A percentile compares a stretch with the other conserved stretches of the same genome.
Conservation (phyloP, 2,329 filamentous ascomycete species). For the Sarocladiaceae sp. region DNA sequence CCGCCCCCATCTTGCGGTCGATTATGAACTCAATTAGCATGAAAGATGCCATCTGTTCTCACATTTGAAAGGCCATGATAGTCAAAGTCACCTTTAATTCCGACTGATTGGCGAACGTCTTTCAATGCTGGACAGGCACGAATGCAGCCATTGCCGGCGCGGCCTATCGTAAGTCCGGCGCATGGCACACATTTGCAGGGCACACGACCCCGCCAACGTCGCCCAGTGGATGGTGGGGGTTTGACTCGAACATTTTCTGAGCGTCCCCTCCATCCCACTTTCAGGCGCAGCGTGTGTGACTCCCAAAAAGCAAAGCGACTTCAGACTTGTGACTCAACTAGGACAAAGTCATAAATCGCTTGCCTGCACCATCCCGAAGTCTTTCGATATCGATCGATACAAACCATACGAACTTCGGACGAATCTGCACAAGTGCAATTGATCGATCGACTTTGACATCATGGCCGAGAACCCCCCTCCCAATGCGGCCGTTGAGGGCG, state of each 20-base stretch:
- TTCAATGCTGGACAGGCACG: background rate
- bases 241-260: slow-evolving; percentile 10
- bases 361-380: background rate
- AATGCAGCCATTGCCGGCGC: background rate
- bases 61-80: too few species aligned
- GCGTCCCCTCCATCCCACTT: slow-evolving; percentile 2
- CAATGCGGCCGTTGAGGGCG: slow-evolving; percentile 37
- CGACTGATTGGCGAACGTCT: too few species aligned
- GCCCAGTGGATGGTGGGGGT: slow-evolving; percentile 3
- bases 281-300: slow-evolving; percentile 4
- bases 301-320: slow-evolving; percentile 8
- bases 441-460: slow-evolving; percentile 5
- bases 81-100: too few species aligned
- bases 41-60: too few species aligned
- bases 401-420: background rate
- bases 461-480: slow-evolving; percentile 30
- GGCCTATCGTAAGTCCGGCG: slow-evolving; percentile 5
- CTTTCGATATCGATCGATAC: background rate
- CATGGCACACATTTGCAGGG: background rate
- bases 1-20: too few species aligned
- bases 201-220: slow-evolving; percentile 10
- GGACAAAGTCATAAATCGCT: background rate
- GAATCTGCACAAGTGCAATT: background rate
- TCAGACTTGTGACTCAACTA: background rate
- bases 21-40: too few species aligned